A percentile compares a stretch with the other conserved stretches of the same genome.
These are phyloP conservation scores for Eimeria falciformis DNA, from an alignment of 169 alveolate genomes.

Conservation along the genomic window DNA sequence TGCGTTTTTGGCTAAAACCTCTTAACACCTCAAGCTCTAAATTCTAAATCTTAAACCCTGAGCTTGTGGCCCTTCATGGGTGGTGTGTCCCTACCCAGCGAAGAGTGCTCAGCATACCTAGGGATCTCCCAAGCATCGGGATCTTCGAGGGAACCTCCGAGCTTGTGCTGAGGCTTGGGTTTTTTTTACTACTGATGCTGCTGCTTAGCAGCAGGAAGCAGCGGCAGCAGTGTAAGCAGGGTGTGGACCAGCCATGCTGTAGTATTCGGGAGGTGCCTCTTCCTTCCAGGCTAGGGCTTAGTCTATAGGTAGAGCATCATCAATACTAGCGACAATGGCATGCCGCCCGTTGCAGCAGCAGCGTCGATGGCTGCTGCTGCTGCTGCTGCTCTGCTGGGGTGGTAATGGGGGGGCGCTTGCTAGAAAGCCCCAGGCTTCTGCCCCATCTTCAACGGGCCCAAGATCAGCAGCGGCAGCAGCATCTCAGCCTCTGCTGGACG, in stretches of 20 bases:
- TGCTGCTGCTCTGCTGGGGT: constrained; percentile 33
- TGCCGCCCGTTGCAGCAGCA: constrained; percentile 3
- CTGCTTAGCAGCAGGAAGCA: constrained; percentile 34
- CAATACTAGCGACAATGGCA: background rate
- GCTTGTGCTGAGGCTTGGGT: background rate
- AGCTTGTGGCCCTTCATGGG: background rate
- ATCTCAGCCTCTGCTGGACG: background rate
- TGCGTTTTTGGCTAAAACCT: background rate
- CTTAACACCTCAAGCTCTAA: background rate
- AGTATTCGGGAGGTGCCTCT: background rate
- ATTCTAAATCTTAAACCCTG: background rate
- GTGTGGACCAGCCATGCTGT: constrained; percentile 10
- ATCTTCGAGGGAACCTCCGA: background rate
- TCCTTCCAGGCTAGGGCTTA: background rate
- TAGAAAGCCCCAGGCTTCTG: background rate
- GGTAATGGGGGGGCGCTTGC: background rate
- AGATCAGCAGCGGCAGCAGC: constrained; percentile 17
- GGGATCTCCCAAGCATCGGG: background rate
- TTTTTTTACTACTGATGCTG: background rate
- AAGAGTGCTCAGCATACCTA: background rate
- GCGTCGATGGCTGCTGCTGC: background rate
- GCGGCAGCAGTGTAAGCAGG: background rate
- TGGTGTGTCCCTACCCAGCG: background rate
- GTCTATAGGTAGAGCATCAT: background rate
- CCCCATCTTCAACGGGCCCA: background rate